Base-by-base conservation (phyloP, 2,329 filamentous ascomycete genomes). In the Calonectria pauciramosa region DNA sequence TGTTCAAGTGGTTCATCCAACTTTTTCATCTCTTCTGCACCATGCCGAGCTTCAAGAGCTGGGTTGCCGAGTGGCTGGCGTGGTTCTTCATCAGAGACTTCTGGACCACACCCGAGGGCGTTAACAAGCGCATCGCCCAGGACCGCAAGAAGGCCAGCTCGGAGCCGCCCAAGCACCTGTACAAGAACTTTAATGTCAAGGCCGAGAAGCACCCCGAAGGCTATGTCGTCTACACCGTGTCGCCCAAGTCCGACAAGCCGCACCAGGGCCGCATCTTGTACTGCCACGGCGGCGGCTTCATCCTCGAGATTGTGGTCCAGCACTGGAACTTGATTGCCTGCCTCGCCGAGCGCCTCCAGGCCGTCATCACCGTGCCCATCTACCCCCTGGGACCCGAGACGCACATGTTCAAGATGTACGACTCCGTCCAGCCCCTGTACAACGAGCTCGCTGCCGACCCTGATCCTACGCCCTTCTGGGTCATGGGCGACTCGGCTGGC, bases 371-470 rank as follows among this genome's bases (percentile, higher is more conserved):
- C 2, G 80, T 84, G 38, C 82, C 83, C 23, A 77, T 84, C 49
- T 84, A 84, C 54, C 83, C 83, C 10, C 76, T 84, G 34, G 82
- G 80, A 0, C 83, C 83, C 6, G 83, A 84, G 67, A 79, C 79
- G 52, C 77, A 76, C 26, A 76, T 84, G n/a, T 71, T 79, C 73
- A 80, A 80, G 44, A 83, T 83, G 76, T 84, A 83, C 49, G 82
- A 82, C 54, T 76, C 78, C 38, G 76, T 84, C 6, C 80, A 83
- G 76, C 82, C 82, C 18, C 75, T 84, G 32, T 77, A 84, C 75
- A 80, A 84, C 49, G 81, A 83, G 13, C 76, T 84, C 65, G 82
- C 81, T 7, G 74, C 78, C 7, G 77, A 80, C 28, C 68, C 78
- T 20, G 82, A 83, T 16, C 71, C 76, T 28, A 77, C 79, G 34